Conservation (phyloP, 1,139 yeast genomes). For the Yamadazyma jaroonii region DNA sequence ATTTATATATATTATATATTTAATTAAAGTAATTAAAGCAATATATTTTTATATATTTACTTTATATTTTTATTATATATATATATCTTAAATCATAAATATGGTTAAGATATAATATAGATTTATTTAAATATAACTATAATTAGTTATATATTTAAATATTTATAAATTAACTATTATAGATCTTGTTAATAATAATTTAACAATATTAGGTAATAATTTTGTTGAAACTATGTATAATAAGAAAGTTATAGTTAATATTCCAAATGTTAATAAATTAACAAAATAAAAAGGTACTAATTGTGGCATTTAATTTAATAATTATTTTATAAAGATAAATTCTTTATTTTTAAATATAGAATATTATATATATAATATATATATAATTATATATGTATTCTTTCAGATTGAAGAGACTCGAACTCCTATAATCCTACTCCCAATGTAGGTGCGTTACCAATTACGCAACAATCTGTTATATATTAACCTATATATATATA, state of each 20-base stretch:
- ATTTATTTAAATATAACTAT: no score
- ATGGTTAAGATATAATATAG: no score
- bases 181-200: conserved; percentile 12
- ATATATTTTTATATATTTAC: conserved; percentile 1
- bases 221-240: conserved; percentile 9
- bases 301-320: conserved; percentile 8
- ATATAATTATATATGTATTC: no score
- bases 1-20: no score
- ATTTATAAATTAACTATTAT: conserved; percentile 11
- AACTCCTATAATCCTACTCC: conserved; percentile 12
- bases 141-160: conserved; percentile 1
- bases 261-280: conserved; percentile 10
- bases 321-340: background rate
- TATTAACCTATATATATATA: no score
- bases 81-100: no score
- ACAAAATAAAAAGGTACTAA: conserved; percentile 10
- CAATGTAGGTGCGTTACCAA: conserved; percentile 13
- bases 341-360: background rate
- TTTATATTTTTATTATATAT: no score
- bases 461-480: conserved; percentile 14
- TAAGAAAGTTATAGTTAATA: conserved; percentile 9
- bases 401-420: conserved; percentile 13
- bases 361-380: conserved; percentile 1
- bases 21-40: background rate
- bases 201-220: conserved; percentile 2